phyloP scores from a whole-genome alignment of 768 basidiomycete genomes.

The Suillus lakei region DNA sequence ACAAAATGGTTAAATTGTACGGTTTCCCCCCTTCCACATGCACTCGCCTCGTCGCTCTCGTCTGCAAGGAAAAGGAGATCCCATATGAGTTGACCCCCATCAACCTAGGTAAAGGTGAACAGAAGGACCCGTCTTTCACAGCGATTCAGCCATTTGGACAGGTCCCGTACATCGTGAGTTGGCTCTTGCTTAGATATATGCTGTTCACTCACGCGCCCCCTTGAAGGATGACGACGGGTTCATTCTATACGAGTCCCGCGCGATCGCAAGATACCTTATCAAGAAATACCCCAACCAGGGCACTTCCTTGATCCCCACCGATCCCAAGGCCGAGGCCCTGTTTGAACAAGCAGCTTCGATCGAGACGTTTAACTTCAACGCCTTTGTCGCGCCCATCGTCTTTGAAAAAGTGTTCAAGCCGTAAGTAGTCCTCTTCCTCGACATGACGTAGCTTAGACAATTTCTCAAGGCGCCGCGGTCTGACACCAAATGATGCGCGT shows the following conservation, averaged over 20 bases:
- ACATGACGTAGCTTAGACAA: slow-evolving; percentile 7
- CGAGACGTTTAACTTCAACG: slow-evolving; percentile 58
- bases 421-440: slow-evolving; percentile 35
- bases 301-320: slow-evolving; percentile 52
- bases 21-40: slow-evolving; percentile 46
- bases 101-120: slow-evolving; percentile 46
- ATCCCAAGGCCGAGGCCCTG: slow-evolving; percentile 36
- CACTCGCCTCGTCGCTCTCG: slow-evolving; percentile 54
- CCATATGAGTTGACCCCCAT: slow-evolving; percentile 56
- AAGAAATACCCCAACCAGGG: slow-evolving; percentile 58
- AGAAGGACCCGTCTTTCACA: slow-evolving; percentile 50
- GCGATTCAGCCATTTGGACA: slow-evolving; percentile 63
- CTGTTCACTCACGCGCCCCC: background rate
- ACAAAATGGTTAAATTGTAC: slow-evolving; percentile 40
- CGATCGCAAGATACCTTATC: slow-evolving; percentile 63
- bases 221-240: slow-evolving; percentile 63
- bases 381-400: slow-evolving; percentile 41
- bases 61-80: slow-evolving; percentile 60
- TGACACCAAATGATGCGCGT: slow-evolving; percentile 24
- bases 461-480: slow-evolving; percentile 19
- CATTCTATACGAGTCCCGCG: slow-evolving; percentile 64
- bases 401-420: slow-evolving; percentile 57
- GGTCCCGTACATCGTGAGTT: slow-evolving; percentile 48
- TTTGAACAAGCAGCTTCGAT: slow-evolving; percentile 43
- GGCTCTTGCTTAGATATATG: background rate